Percentiles rank a stretch among this genome's conserved stretches.
Conservation (phyloP, 495 filamentous ascomycete species). For the Penicillium lividum region DNA sequence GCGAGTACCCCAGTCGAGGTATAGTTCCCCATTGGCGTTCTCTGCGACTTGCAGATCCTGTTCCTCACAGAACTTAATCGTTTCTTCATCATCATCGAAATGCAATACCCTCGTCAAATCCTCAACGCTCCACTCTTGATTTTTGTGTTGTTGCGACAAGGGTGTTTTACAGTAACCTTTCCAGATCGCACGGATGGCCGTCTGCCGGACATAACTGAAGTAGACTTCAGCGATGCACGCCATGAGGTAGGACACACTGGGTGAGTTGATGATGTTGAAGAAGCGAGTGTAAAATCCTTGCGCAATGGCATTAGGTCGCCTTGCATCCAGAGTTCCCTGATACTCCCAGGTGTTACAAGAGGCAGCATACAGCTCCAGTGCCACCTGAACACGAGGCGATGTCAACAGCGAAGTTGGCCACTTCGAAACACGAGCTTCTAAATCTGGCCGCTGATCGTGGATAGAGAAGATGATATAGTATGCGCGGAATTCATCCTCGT, state of each 20-base stretch:
- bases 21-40: slow-evolving; percentile 49
- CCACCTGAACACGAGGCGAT: slow-evolving; percentile 60
- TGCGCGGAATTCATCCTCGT: slow-evolving; percentile 88
- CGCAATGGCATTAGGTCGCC: slow-evolving; percentile 54
- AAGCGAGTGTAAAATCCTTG: slow-evolving; percentile 69
- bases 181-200: slow-evolving; percentile 70
- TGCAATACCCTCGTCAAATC: slow-evolving; percentile 65
- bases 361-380: slow-evolving; percentile 68
- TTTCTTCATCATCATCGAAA: slow-evolving; percentile 74
- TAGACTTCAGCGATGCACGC: slow-evolving; percentile 91
- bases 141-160: slow-evolving; percentile 64
- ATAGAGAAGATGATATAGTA: slow-evolving; percentile 87
- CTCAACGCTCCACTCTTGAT: slow-evolving; percentile 72
- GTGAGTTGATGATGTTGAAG: slow-evolving; percentile 71
- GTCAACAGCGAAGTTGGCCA: slow-evolving; percentile 63
- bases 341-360: slow-evolving; percentile 64
- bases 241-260: slow-evolving; percentile 80
- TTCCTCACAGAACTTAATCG: slow-evolving; percentile 65
- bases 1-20: slow-evolving; percentile 53
- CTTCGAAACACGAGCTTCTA: slow-evolving; percentile 71
- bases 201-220: slow-evolving; percentile 78
- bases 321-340: slow-evolving; percentile 63
- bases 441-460: slow-evolving; percentile 64
- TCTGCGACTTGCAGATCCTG: slow-evolving; percentile 65
- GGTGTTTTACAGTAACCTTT: slow-evolving; percentile 55